Percentiles rank a stretch among this genome's conserved stretches.
phyloP scores from a whole-genome alignment of 306 rosid genomes.

The Delonix regia region DNA sequence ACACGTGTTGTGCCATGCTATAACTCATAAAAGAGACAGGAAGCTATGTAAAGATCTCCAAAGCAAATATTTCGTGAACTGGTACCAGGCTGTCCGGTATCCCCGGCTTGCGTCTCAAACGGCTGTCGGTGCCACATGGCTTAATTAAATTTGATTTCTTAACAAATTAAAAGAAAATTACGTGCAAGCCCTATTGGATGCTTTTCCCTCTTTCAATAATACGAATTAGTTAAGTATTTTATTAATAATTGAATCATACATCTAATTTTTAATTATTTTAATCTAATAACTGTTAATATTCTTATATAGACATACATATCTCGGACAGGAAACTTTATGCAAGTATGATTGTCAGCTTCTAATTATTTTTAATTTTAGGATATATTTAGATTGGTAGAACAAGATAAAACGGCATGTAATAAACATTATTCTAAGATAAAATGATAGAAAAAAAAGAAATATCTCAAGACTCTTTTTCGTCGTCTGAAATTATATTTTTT shows the following conservation, averaged over 20 bases:
- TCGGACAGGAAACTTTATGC: background rate
- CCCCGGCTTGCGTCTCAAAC: background rate
- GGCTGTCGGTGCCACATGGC: constrained; percentile 58
- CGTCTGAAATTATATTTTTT: no score
- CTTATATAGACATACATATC: background rate
- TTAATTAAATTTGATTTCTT: background rate
- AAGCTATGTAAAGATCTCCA: background rate
- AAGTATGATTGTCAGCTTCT: background rate
- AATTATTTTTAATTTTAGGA: background rate
- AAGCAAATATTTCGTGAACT: background rate
- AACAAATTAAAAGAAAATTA: background rate
- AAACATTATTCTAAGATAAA: no score
- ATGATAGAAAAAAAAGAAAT: no score
- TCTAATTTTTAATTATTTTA: background rate
- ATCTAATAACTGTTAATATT: background rate
- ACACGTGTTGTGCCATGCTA: background rate
- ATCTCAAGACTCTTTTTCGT: no score
- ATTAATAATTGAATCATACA: background rate
- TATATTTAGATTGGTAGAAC: no score
- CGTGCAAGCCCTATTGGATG: background rate
- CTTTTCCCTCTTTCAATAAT: background rate
- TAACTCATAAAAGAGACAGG: background rate
- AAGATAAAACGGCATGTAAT: no score
- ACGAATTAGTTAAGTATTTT: background rate
- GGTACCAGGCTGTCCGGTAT: constrained; percentile 53